These are phyloP conservation scores for Pisolithus sp. DNA, from an alignment of 768 basidiomycete genomes.

Conservation along the genomic window DNA sequence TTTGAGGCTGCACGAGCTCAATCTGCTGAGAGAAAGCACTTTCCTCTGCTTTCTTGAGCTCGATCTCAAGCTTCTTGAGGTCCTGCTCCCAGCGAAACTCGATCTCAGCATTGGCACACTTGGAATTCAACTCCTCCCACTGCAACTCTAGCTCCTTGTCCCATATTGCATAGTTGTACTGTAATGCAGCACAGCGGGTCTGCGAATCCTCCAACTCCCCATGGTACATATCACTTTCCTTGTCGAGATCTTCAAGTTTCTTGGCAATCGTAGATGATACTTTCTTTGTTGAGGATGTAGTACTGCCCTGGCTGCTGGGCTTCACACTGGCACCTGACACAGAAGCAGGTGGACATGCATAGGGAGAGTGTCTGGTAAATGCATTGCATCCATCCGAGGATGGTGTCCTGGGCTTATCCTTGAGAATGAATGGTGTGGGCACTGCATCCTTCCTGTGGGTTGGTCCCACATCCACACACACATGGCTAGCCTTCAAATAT, in stretches of 20 bases:
- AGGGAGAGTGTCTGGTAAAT: conserved; percentile 2
- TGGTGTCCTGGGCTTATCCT: neutral
- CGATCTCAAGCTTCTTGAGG: conserved; percentile 3
- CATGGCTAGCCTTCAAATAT: neutral
- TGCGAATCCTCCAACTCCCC: neutral
- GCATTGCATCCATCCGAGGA: neutral
- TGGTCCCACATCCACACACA: neutral
- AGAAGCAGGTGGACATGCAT: neutral
- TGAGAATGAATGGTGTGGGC: neutral
- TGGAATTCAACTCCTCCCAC: neutral
- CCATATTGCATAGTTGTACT: neutral
- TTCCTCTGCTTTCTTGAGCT: conserved; percentile 2
- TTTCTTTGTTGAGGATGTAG: neutral
- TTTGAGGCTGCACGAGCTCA: neutral
- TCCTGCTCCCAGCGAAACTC: neutral
- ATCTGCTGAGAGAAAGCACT: neutral
- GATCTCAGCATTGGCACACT: neutral
- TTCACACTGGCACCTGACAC: neutral
- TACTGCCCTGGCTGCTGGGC: neutral
- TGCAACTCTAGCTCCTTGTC: conserved; percentile 5
- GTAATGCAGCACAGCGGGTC: neutral
- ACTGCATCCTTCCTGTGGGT: neutral
- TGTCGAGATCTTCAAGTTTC: conserved; percentile 1
- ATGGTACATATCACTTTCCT: conserved; percentile 1
- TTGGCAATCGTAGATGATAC: neutral